Evolutionary conservation across 2,329 filamentous ascomycete genomes (phyloP).

Genomic region (Diaporthe ilicicola): DNA sequence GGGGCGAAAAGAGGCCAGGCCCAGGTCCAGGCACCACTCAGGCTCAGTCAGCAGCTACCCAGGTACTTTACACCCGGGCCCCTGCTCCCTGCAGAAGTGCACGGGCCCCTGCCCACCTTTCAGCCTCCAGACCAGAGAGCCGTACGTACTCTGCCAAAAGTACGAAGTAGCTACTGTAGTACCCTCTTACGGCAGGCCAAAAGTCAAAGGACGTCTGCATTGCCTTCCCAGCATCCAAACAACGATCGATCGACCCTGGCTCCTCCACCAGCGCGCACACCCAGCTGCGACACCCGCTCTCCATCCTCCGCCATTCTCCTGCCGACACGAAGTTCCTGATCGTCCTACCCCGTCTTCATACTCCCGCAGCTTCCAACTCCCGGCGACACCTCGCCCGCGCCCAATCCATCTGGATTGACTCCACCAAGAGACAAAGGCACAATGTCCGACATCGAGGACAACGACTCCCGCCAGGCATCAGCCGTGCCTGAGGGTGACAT

Average conservation of each 20-base stretch:
- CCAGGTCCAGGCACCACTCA: neutral
- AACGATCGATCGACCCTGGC: neutral
- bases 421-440: slow-evolving; percentile 8
- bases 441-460: slow-evolving; percentile 43
- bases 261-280: neutral
- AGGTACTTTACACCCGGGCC: neutral
- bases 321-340: neutral
- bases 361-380: slow-evolving; percentile 3
- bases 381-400: neutral
- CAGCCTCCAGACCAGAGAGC: neutral
- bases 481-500: slow-evolving; percentile 20
- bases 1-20: neutral
- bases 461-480: slow-evolving; percentile 20
- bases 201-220: neutral
- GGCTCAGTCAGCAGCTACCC: neutral
- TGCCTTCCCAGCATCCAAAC: slow-evolving; percentile 7
- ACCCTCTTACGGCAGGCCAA: neutral
- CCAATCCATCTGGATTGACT: neutral
- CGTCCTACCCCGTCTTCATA: neutral
- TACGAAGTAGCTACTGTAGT: too few species aligned
- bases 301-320: neutral
- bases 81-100: neutral
- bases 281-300: neutral
- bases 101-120: neutral
- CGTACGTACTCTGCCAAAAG: too few species aligned